Conservation (phyloP, 2,329 filamentous ascomycete species). For the Zymoseptoria tritici region DNA sequence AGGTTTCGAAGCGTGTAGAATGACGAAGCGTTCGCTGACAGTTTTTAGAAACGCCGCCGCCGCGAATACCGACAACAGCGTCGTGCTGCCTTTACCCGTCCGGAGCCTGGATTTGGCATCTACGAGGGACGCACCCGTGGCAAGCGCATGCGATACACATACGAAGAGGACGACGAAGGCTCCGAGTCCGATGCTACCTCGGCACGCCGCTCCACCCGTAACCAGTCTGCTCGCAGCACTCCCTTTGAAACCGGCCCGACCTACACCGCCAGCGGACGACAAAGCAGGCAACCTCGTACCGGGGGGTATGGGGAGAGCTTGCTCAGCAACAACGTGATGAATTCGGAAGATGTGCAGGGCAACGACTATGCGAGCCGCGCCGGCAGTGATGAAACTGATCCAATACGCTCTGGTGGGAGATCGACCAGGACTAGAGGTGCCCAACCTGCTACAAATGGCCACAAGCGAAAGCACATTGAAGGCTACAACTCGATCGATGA, state of each 20-base stretch:
- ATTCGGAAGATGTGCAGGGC: conserved; percentile 29
- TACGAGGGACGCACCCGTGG: conserved; percentile 95
- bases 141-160: conserved; percentile 95
- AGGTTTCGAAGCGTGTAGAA: conserved; percentile 23
- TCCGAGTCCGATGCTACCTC: conserved; percentile 63
- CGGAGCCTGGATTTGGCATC: conserved; percentile 81
- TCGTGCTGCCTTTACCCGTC: conserved; percentile 78
- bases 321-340: conserved; percentile 47
- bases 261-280: conserved; percentile 78
- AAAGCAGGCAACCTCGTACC: conserved; percentile 60
- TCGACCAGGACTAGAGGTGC: conserved; percentile 24
- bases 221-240: conserved; percentile 55
- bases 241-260: conserved; percentile 62
- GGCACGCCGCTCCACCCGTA: conserved; percentile 55
- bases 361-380: conserved; percentile 29
- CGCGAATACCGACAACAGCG: conserved; percentile 83
- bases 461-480: conserved; percentile 43
- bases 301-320: conserved; percentile 59
- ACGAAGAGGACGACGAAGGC: conserved; percentile 66
- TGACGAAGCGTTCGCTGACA: conserved; percentile 7
- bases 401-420: conserved; percentile 35
- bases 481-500: conserved; percentile 55
- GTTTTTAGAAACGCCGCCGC: conserved; percentile 71
- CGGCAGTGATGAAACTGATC: conserved; percentile 41
- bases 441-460: conserved; percentile 22